Conservation (phyloP, 306 rosid species). For the Vigna unguiculata region DNA sequence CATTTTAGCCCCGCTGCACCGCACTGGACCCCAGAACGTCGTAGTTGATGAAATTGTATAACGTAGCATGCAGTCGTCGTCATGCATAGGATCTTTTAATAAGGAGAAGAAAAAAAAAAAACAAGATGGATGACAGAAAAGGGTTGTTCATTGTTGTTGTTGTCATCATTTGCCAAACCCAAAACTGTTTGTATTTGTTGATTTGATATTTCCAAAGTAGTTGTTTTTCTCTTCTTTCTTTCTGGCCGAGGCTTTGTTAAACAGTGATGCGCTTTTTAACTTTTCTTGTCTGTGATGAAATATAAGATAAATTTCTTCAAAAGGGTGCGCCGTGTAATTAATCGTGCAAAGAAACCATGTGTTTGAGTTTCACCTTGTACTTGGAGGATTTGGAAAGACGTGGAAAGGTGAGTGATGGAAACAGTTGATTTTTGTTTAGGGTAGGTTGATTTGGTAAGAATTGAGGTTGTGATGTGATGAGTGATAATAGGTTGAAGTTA, state of each 20-base stretch:
- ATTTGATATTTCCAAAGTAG: constrained; percentile 49
- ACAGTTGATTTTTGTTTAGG: neutral
- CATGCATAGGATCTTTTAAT: constrained; percentile 37
- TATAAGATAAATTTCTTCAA: constrained; percentile 47
- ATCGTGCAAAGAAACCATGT: constrained; percentile 41
- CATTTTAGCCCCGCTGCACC: constrained; percentile 89
- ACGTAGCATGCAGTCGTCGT: constrained; percentile 23
- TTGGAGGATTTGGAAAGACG: constrained; percentile 40
- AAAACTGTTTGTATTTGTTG: constrained; percentile 35
- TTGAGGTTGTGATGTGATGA: constrained; percentile 24
- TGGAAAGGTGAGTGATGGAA: constrained; percentile 40
- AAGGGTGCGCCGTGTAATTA: constrained; percentile 45
- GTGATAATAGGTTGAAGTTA: neutral
- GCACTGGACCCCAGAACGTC: constrained; percentile 82
- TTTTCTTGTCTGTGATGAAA: constrained; percentile 53
- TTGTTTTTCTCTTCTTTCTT: constrained; percentile 1
- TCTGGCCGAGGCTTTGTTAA: constrained; percentile 38
- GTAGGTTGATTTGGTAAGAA: constrained; percentile 33
- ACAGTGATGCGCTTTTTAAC: constrained; percentile 4
- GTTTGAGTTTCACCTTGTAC: constrained; percentile 22
- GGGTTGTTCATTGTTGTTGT: neutral
- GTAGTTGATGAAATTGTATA: constrained; percentile 48
- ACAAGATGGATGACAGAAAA: neutral
- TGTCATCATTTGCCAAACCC: constrained; percentile 16
- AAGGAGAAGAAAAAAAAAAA: neutral